phyloP scores from a whole-genome alignment of 345 rosid genomes.

The Barbarea vulgaris region DNA sequence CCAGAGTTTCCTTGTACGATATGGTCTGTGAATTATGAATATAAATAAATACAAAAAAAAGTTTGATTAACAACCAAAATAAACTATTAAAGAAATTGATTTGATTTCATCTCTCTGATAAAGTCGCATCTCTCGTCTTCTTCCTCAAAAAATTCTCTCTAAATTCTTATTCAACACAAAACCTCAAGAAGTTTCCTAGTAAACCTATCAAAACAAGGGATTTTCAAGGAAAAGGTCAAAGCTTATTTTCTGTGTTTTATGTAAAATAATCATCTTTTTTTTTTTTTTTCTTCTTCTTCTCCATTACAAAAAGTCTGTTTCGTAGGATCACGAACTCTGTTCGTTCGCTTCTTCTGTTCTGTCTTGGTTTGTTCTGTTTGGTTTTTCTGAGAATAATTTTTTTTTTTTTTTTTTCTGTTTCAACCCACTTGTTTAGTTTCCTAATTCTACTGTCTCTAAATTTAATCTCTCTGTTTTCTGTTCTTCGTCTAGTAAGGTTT shows the following conservation, averaged over 20 bases:
- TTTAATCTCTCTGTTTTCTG: slow-evolving; percentile 1
- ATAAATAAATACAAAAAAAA: slow-evolving; percentile 33
- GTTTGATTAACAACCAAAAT: slow-evolving; percentile 45
- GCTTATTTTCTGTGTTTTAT: background rate
- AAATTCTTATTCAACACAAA: slow-evolving; percentile 11
- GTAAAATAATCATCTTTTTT: background rate
- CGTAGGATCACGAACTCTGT: slow-evolving; percentile 28
- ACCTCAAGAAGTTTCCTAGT: background rate
- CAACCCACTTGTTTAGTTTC: background rate
- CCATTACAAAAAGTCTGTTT: slow-evolving; percentile 9
- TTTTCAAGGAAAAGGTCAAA: background rate
- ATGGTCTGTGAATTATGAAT: slow-evolving; percentile 35
- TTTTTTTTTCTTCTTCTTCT: slow-evolving; percentile 8
- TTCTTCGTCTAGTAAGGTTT: background rate
- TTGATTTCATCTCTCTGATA: slow-evolving; percentile 29
- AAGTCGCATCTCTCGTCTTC: slow-evolving; percentile 39
- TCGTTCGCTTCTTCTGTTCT: slow-evolving; percentile 3
- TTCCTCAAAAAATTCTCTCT: background rate
- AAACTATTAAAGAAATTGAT: slow-evolving; percentile 19
- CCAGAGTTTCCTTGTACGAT: slow-evolving; percentile 37
- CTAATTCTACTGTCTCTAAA: background rate
- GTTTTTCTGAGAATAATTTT: background rate
- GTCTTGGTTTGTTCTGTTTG: slow-evolving; percentile 3
- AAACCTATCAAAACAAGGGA: background rate
- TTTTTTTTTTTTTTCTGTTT: background rate